Base-by-base conservation (phyloP, 139 green algal genomes). In the Tetratostichococcus sp. region DNA sequence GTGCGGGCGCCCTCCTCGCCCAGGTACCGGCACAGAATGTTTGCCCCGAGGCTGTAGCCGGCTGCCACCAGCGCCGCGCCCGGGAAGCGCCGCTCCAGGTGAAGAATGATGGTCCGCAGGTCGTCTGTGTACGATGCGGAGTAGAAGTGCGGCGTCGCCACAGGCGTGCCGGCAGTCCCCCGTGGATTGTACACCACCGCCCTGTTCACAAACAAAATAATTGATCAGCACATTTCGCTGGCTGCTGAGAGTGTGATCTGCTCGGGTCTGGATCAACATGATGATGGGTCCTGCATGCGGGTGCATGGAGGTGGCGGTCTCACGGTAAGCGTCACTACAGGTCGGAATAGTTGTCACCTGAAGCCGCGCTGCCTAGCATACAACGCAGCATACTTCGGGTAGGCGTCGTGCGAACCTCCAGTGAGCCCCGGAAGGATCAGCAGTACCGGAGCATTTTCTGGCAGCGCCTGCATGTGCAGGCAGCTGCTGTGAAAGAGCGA, bases 131-230 rank as follows among this genome's bases (percentile, higher is more conserved):
- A 98, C 1, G 88, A 94, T 2, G 95, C 95, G 11, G 87, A 94
- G 87, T 98, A 98, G 80, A 97, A 98, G 77, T 97, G 94, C 0
- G 94, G 87, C 0, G 89, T 93, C 5, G 85, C 90, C n/a, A 98
- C 90, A 1, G 94, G 93, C 59, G 78, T 89, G 70, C 96, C 84
- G 14, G 84, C 87, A 25, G 93, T 98, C 66, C 93, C 94, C 0
- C 95, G 75, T 68, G 81, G 86, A 80, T 98, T 98, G 88, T 98
- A 97, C 28, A 97, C 91, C 23, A 95, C 69, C 0, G 88, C 70
- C 3, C 88, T 72, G 33, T n/a, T n/a, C n/a, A n/a, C n/a, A n/a
- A n/a, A n/a, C n/a, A n/a, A n/a, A n/a, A n/a, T n/a, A n/a, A n/a
- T n/a, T n/a, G n/a, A n/a, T n/a, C n/a, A n/a, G n/a, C n/a, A n/a